Evolutionary conservation across 768 basidiomycete species (phyloP).

Genomic region (Nidularia sp.): DNA sequence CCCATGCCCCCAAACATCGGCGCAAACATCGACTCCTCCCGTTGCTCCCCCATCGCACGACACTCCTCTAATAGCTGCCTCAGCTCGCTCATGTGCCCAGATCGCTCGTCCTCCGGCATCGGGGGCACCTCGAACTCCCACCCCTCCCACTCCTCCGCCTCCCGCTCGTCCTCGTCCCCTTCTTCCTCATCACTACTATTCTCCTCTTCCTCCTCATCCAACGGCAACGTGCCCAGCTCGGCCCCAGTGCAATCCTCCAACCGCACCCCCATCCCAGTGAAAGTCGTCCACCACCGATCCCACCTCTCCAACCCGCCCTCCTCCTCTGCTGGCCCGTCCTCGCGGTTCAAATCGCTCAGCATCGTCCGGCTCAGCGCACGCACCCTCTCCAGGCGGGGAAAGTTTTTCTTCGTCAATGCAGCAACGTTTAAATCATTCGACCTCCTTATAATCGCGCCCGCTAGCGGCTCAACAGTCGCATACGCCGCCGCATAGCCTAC

Average conservation of each 20-base stretch:
- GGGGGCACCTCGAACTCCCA: constrained; percentile 21
- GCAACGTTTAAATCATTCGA: constrained; percentile 67
- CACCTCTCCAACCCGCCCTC: constrained; percentile 50
- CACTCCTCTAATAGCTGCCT: constrained; percentile 57
- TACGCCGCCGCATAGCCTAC: constrained; percentile 48
- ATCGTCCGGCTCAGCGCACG: constrained; percentile 54
- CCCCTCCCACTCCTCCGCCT: constrained; percentile 18
- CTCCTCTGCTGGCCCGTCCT: constrained; percentile 40
- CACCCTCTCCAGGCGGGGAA: constrained; percentile 58
- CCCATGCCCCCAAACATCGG: constrained; percentile 9
- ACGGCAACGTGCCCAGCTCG: constrained; percentile 46
- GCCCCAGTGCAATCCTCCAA: constrained; percentile 78
- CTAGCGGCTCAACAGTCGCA: constrained; percentile 29
- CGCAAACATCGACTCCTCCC: constrained; percentile 34
- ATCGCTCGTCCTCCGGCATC: constrained; percentile 19
- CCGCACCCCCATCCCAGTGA: constrained; percentile 42
- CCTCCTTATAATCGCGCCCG: constrained; percentile 39
- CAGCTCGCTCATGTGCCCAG: constrained; percentile 34
- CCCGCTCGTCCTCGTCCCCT: constrained; percentile 19
- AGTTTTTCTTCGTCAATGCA: constrained; percentile 47
- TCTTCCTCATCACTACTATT: constrained; percentile 19
- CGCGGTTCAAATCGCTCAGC: constrained; percentile 53
- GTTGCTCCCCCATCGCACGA: constrained; percentile 39
- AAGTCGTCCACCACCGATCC: constrained; percentile 66
- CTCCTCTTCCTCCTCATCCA: constrained; percentile 20